A percentile compares a stretch with the other conserved stretches of the same genome.
phyloP scores from a whole-genome alignment of 495 filamentous ascomycete genomes.

The Parathielavia appendiculata region DNA sequence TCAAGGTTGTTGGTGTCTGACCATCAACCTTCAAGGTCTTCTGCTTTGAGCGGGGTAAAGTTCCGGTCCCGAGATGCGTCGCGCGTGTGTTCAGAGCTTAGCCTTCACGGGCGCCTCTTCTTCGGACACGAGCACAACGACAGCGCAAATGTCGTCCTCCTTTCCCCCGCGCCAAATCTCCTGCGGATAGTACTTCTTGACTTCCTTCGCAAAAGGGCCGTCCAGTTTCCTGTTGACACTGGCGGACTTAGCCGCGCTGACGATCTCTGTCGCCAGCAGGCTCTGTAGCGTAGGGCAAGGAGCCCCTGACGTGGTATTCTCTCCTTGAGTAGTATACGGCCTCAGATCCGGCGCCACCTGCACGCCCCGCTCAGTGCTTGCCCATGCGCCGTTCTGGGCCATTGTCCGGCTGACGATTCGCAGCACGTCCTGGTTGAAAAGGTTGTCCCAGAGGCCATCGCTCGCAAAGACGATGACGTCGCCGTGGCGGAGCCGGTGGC shows the following conservation, averaged over 20 bases:
- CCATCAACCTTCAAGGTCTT: no score
- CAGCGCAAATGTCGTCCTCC: conserved; percentile 81
- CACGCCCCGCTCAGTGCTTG: conserved; percentile 53
- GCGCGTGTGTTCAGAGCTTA: conserved; percentile 29
- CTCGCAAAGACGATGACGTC: conserved; percentile 89
- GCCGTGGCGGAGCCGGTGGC: conserved; percentile 72
- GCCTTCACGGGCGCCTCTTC: conserved; percentile 37
- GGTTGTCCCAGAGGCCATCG: conserved; percentile 94
- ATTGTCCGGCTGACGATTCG: conserved; percentile 71
- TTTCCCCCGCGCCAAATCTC: conserved; percentile 84
- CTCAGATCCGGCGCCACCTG: conserved; percentile 52
- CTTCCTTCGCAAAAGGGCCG: conserved; percentile 91
- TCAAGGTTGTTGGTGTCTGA: no score
- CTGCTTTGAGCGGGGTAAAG: not conserved
- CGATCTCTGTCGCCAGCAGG: conserved; percentile 70
- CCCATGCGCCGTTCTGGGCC: conserved; percentile 68
- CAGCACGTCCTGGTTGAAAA: conserved; percentile 84
- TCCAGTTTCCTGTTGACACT: conserved; percentile 72
- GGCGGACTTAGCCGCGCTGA: conserved; percentile 73
- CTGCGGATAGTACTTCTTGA: conserved; percentile 76
- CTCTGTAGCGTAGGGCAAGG: conserved; percentile 58
- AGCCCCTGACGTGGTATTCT: conserved; percentile 12
- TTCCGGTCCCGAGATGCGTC: no score
- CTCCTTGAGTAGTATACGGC: conserved; percentile 46
- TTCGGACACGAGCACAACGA: conserved; percentile 67